A percentile compares a stretch with the other conserved stretches of the same genome.
These are phyloP conservation scores for Quercus lobata DNA, from an alignment of 331 rosid genomes.

Conservation along the genomic window DNA sequence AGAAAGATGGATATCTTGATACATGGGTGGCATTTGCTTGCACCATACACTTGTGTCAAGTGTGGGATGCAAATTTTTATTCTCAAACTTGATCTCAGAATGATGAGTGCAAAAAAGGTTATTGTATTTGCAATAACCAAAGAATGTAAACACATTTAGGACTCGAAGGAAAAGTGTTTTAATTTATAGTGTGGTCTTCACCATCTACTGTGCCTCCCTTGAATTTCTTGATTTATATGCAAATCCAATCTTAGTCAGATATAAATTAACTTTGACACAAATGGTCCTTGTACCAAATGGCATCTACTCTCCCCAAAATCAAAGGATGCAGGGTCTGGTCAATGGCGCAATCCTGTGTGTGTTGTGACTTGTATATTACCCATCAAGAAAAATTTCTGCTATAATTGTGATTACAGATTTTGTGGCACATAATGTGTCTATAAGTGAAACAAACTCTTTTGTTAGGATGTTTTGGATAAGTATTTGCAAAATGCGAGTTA, in stretches of 20 bases:
- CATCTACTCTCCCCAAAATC: neutral
- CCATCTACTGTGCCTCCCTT: neutral
- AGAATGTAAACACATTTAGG: neutral
- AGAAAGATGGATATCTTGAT: neutral
- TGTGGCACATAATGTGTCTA: no score
- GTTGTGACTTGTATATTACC: no score
- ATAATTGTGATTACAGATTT: no score
- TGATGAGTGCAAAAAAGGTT: neutral
- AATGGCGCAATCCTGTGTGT: no score
- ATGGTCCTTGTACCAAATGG: neutral
- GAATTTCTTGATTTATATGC: neutral
- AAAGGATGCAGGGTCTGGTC: neutral
- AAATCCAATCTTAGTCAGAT: neutral
- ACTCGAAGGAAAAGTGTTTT: neutral
- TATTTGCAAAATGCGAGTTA: no score
- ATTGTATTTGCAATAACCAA: neutral
- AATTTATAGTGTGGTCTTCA: neutral
- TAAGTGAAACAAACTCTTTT: no score
- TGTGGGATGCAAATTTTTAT: neutral
- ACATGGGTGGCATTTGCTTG: neutral
- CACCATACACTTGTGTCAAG: neutral
- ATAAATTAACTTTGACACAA: neutral
- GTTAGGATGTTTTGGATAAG: no score
- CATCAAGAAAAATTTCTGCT: no score
- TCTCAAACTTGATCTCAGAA: neutral